Conservation (phyloP, 2,329 filamentous ascomycete genomes). For the Orbilia ellipsospora region DNA sequence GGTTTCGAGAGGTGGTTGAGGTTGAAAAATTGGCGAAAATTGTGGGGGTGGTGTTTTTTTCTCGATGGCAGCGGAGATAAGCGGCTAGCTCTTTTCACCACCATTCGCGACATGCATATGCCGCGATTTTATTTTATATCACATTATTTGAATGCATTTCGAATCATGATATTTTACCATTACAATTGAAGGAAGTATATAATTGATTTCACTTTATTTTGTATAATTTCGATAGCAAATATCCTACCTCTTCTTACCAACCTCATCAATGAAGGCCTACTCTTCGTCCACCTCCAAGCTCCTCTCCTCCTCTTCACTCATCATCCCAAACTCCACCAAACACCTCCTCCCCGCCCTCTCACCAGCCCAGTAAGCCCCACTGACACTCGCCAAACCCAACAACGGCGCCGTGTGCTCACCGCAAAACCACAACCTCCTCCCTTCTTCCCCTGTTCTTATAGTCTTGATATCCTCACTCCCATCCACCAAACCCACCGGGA, state of each 20-base stretch:
- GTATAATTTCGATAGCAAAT: too few relatives aligned
- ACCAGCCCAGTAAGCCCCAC: slow-evolving; percentile 91
- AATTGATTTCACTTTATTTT: neutral
- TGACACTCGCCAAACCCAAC: slow-evolving; percentile 85
- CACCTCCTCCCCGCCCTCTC: slow-evolving; percentile 78
- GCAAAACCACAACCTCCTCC: slow-evolving; percentile 81
- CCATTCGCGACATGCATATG: neutral
- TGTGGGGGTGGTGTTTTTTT: slow-evolving; percentile 25
- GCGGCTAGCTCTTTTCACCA: slow-evolving; percentile 11
- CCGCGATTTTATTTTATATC: neutral
- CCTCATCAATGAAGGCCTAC: neutral
- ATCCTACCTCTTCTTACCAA: too few relatives aligned
- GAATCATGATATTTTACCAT: too few relatives aligned
- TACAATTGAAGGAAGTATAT: neutral
- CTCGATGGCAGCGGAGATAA: slow-evolving; percentile 33
- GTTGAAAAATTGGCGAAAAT: slow-evolving; percentile 48
- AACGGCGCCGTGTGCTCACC: slow-evolving; percentile 93
- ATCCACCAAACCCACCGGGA: slow-evolving; percentile 77
- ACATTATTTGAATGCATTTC: too few relatives aligned
- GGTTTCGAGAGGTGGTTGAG: slow-evolving; percentile 21
- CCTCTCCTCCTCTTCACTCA: slow-evolving; percentile 19
- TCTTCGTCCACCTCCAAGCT: slow-evolving; percentile 1
- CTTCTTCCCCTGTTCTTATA: slow-evolving; percentile 73
- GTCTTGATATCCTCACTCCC: slow-evolving; percentile 78
- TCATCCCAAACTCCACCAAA: slow-evolving; percentile 66